Evolutionary conservation across 768 basidiomycete genomes (phyloP), one percentile per base, ranked within the genome.

Genomic region (Filobasidium floriforme): DNA sequence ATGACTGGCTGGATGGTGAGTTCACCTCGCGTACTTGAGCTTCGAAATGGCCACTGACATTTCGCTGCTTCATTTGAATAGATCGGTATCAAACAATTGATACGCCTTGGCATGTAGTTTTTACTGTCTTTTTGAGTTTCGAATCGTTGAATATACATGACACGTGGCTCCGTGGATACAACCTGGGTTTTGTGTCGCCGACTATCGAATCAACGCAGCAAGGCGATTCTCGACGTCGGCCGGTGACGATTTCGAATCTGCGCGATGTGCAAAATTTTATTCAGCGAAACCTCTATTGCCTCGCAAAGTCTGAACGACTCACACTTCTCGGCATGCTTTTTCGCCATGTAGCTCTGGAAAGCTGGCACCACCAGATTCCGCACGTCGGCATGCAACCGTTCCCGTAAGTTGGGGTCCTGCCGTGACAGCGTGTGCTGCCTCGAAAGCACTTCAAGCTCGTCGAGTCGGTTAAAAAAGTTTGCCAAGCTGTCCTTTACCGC

Each of bases 31-130:
- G 5, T 12, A 49, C 14, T 49, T 18, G 15, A n/a, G 22, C 14
- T 37, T n/a, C 4, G 44, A 14, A 44, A 19, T 18, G 3, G 18
- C 14, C 24, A 24, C 18, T 1, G 18, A 32, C 12, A 43, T 49
- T 59, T 69, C 32, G 59, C 70, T 41, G n/a, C 41, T 74, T 86
- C 85, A 1, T 73, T 89, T 63, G 89, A 87, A 87, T 89, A 92
- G 90, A 87, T 90, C 14, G 90, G 89, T 7, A 80, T 94, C 66
- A 94, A 94, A 79, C 90, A 92, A 76, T 78, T 96, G 70, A 89
- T 94, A 37, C 65, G 73, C 28, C 65, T 77, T 7, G 72, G 73
- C 62, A 61, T 72, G 43, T 74, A 67, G 54, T 37, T 37, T 37
- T 3, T 4, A 37, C 32, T 3, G 3, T 3, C 9, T 9, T 37